Base-by-base conservation (phyloP, 202 grass and related monocot genomes). In the Setaria viridis region DNA sequence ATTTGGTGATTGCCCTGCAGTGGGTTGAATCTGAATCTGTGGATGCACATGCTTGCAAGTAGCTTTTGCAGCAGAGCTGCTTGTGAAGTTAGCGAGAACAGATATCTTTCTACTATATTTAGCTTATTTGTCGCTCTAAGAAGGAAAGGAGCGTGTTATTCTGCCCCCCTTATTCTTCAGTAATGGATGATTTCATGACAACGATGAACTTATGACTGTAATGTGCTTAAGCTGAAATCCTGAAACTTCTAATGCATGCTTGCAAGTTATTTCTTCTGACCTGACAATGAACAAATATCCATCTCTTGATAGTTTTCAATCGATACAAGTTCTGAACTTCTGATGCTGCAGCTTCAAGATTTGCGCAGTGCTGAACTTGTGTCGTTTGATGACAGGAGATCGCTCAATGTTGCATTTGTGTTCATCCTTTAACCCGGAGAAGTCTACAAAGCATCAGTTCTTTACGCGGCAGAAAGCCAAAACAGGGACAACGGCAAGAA, bases 231-330 rank as follows among this genome's bases (percentile, higher is more conserved):
- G 32, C 49, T n/a, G 10, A 21, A 76, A 41, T n/a, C 51, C 72
- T 75, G 72, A 20, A 55, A 74, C 32, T 39, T 50, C 8, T 75
- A 39, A 34, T 11, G 4, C 32, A 76, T 76, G 51, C 33, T 25
- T 76, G 19, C 50, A 76, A 76, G 16, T 37, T 56, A 19, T 41
- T 58, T n/a, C 73, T 76, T 58, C 20, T 42, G 53, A 76, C 34
- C 19, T 2, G 29, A 4, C 19, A 56, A 77, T 15, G 20, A 60
- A 62, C 74, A 59, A 20, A 7, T 21, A 39, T 56, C 16, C 12
- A 32, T 76, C 17, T 15, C 34, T 58, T 57, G 11, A 2, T 12
- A 15, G 5, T 21, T 77, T 16, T 29, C 16, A 63, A 46, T 78
- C 10, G 34, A 76, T 42, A 17, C 42, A 49, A 64, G 21, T 0